A percentile compares a stretch with the other conserved stretches of the same genome.
Evolutionary conservation across 2,329 filamentous ascomycete species (phyloP).

Genomic region (Amauroascus niger): DNA sequence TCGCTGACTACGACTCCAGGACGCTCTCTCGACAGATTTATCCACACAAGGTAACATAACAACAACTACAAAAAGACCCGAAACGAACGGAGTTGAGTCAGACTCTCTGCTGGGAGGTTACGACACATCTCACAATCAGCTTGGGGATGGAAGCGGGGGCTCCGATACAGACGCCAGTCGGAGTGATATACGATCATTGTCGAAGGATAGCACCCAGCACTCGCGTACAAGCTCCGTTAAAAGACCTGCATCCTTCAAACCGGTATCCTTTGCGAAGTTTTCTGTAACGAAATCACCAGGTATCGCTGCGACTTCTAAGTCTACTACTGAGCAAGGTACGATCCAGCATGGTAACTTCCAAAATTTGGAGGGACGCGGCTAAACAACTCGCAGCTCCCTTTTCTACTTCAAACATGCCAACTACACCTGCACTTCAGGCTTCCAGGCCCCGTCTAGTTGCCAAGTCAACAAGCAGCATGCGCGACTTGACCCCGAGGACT

Average conservation of each 20-base stretch:
- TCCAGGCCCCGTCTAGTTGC: slow-evolving; percentile 53
- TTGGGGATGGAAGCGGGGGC: slow-evolving; percentile 42
- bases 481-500: slow-evolving; percentile 43
- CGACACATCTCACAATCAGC: slow-evolving; percentile 26
- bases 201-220: slow-evolving; percentile 35
- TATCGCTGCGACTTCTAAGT: slow-evolving; percentile 43
- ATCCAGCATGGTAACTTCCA: background rate
- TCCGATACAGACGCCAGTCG: slow-evolving; percentile 56
- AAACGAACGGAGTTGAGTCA: slow-evolving; percentile 33
- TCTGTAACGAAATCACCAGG: slow-evolving; percentile 53
- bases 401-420: slow-evolving; percentile 31
- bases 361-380: background rate
- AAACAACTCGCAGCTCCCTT: slow-evolving; percentile 24
- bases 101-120: slow-evolving; percentile 33
- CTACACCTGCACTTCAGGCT: slow-evolving; percentile 32
- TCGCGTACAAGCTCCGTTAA: slow-evolving; percentile 46
- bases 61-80: slow-evolving; percentile 23
- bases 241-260: slow-evolving; percentile 54
- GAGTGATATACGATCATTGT: slow-evolving; percentile 40
- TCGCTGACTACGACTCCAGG: background rate
- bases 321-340: slow-evolving; percentile 46
- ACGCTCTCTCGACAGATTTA: slow-evolving; percentile 5
- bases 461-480: slow-evolving; percentile 48
- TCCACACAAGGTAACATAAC: slow-evolving; percentile 3
- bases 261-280: slow-evolving; percentile 57